These are phyloP conservation scores for Hypoxylon sp. DNA, from an alignment of 2,329 filamentous ascomycete genomes.

Conservation along the genomic window DNA sequence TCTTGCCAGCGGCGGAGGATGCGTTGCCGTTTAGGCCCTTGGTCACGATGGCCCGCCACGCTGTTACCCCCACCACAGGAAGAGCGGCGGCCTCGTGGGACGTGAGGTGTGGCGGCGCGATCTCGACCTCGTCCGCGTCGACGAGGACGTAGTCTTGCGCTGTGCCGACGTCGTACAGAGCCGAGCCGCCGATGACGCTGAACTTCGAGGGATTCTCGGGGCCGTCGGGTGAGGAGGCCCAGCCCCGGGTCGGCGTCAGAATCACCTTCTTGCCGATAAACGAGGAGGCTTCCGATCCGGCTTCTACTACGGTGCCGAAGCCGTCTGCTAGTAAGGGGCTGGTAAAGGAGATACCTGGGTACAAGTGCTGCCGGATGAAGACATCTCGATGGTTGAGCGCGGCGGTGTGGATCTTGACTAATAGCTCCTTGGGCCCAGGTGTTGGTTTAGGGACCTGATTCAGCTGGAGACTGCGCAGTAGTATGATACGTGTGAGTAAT, in stretches of 20 bases:
- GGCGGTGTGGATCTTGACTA: constrained; percentile 82
- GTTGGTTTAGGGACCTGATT: constrained; percentile 73
- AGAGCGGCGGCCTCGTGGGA: constrained; percentile 85
- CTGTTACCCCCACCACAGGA: constrained; percentile 88
- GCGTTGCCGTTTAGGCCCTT: constrained; percentile 78
- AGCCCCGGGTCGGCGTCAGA: constrained; percentile 82
- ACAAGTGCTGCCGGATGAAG: constrained; percentile 92
- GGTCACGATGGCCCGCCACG: constrained; percentile 85
- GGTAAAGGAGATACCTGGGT: constrained; percentile 86
- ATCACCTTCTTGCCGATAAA: constrained; percentile 77
- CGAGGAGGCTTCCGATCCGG: constrained; percentile 66
- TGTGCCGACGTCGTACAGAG: constrained; percentile 75
- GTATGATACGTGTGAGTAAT: constrained; percentile 1
- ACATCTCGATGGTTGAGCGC: constrained; percentile 96
- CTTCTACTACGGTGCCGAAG: constrained; percentile 77
- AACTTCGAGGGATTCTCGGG: constrained; percentile 76
- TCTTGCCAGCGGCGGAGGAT: constrained; percentile 74
- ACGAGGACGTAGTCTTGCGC: constrained; percentile 81
- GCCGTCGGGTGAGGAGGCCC: constrained; percentile 78
- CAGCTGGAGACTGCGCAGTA: constrained; percentile 66
- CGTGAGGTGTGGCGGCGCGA: constrained; percentile 79
- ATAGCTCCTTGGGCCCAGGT: constrained; percentile 76
- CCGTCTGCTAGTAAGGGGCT: constrained; percentile 87
- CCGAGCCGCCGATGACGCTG: constrained; percentile 78
- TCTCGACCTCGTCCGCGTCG: constrained; percentile 79